A percentile compares a stretch with the other conserved stretches of the same genome.
These are phyloP conservation scores for Aaosphaeria arxii DNA, from an alignment of 2,329 filamentous ascomycete genomes.

Conservation along the genomic window DNA sequence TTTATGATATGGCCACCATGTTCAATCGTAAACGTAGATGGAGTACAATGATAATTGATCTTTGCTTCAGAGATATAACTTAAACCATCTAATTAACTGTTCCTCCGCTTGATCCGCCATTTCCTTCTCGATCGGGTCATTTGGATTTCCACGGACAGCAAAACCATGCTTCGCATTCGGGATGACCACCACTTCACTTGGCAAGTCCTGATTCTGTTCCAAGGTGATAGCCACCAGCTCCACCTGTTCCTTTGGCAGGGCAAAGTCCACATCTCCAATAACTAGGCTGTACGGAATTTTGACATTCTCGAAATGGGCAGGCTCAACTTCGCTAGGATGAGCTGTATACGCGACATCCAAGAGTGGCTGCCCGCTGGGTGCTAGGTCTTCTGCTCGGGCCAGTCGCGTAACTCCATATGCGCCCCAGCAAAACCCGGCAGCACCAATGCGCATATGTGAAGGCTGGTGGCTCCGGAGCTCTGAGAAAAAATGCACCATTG, in stretches of 20 bases:
- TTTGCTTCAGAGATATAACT: neutral
- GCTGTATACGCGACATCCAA: neutral
- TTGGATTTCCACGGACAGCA: neutral
- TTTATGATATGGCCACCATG: too few relatives aligned
- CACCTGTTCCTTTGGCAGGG: neutral
- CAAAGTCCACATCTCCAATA: neutral
- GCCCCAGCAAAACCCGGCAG: constrained; percentile 1
- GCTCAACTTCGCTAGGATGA: neutral
- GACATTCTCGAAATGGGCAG: neutral
- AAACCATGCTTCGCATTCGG: neutral
- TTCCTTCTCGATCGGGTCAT: neutral
- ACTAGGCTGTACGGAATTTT: neutral
- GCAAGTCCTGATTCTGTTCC: neutral
- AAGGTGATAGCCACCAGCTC: neutral
- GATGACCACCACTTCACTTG: neutral
- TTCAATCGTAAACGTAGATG: too few relatives aligned
- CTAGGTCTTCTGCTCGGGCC: neutral
- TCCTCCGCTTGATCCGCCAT: neutral
- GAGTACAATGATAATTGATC: too few relatives aligned
- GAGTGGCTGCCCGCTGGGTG: neutral
- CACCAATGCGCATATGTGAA: neutral
- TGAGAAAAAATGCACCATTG: neutral
- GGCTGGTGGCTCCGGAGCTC: neutral
- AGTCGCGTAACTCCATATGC: neutral
- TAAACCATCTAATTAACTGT: neutral